A percentile compares a stretch with the other conserved stretches of the same genome.
phyloP scores from a whole-genome alignment of 2,329 filamentous ascomycete species.

The Colletotrichum navitas region DNA sequence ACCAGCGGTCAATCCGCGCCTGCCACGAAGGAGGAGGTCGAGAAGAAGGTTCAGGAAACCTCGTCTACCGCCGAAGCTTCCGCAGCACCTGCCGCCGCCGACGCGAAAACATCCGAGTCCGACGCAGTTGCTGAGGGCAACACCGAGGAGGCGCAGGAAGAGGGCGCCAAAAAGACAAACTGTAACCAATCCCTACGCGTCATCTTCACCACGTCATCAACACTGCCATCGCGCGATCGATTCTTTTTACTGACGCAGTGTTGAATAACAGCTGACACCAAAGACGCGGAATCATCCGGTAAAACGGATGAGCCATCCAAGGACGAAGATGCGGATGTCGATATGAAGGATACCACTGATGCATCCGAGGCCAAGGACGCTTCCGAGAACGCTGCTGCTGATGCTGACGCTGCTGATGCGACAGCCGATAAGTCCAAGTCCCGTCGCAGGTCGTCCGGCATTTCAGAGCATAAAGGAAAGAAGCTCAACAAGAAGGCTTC shows the following conservation, averaged over 20 bases:
- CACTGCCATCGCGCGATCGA: slow-evolving; percentile 38
- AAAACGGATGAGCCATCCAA: slow-evolving; percentile 50
- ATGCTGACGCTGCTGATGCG: slow-evolving; percentile 45
- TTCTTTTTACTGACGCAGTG: slow-evolving; percentile 15
- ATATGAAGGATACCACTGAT: slow-evolving; percentile 79
- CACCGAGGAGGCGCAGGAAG: slow-evolving; percentile 42
- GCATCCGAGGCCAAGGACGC: slow-evolving; percentile 56
- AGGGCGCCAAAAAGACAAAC: slow-evolving; percentile 47
- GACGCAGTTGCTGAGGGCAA: slow-evolving; percentile 45
- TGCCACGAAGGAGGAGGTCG: slow-evolving; percentile 37
- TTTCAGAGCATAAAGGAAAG: slow-evolving; percentile 77
- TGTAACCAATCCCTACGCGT: slow-evolving; percentile 49
- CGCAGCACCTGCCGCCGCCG: slow-evolving; percentile 44
- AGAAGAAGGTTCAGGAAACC: slow-evolving; percentile 52
- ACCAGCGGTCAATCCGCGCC: slow-evolving; percentile 43
- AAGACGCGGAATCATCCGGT: slow-evolving; percentile 48
- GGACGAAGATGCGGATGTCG: slow-evolving; percentile 61
- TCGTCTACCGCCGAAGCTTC: slow-evolving; percentile 50
- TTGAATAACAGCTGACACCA: slow-evolving; percentile 45
- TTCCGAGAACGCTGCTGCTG: slow-evolving; percentile 46
- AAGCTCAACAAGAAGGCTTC: slow-evolving; percentile 90
- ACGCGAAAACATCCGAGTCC: slow-evolving; percentile 47
- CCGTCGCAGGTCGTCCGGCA: slow-evolving; percentile 80
- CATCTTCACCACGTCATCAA: slow-evolving; percentile 9
- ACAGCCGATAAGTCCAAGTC: slow-evolving; percentile 60